These are phyloP conservation scores for Fagopyrum homotropicum DNA, from an alignment of 148 eudicot species.

Conservation along the genomic window DNA sequence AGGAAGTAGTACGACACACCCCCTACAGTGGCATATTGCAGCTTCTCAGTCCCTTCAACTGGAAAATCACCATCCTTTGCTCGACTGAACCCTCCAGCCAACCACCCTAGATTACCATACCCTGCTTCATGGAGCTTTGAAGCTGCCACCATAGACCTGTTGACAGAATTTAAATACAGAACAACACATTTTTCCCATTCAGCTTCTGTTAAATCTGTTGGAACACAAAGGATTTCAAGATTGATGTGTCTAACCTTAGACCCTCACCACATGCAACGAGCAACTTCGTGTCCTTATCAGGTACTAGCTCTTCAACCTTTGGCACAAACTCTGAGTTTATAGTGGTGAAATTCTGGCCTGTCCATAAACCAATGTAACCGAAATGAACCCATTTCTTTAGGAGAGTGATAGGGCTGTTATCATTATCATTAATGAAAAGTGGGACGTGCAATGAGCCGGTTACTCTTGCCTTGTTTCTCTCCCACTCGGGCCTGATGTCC, in stretches of 20 bases:
- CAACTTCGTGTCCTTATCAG: constrained; percentile 56
- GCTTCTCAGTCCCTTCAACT: constrained; percentile 72
- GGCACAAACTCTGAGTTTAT: constrained; percentile 57
- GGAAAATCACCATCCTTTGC: constrained; percentile 57
- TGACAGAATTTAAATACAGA: not conserved
- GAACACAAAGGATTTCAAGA: not conserved
- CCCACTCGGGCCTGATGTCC: constrained; percentile 90
- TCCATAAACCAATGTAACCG: constrained; percentile 95
- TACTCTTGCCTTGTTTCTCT: constrained; percentile 72
- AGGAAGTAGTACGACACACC: constrained; percentile 76
- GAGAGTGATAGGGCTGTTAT: constrained; percentile 52
- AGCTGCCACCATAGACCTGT: constrained; percentile 71
- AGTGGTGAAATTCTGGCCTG: constrained; percentile 80
- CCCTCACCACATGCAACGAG: constrained; percentile 96
- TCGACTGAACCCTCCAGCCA: constrained; percentile 72
- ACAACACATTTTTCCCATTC: not conserved
- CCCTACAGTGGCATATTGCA: constrained; percentile 83
- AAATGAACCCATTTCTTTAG: constrained; percentile 94
- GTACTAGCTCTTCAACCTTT: constrained; percentile 45
- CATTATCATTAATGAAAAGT: constrained; percentile 58
- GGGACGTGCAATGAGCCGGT: constrained; percentile 75
- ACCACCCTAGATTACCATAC: constrained; percentile 77
- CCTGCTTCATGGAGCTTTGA: constrained; percentile 67
- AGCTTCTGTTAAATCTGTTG: not conserved
- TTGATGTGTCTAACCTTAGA: constrained; percentile 37